A percentile compares a stretch with the other conserved stretches of the same genome.
Evolutionary conservation across 208 protist species (phyloP).

Genomic region (Trypanosoma mega): DNA sequence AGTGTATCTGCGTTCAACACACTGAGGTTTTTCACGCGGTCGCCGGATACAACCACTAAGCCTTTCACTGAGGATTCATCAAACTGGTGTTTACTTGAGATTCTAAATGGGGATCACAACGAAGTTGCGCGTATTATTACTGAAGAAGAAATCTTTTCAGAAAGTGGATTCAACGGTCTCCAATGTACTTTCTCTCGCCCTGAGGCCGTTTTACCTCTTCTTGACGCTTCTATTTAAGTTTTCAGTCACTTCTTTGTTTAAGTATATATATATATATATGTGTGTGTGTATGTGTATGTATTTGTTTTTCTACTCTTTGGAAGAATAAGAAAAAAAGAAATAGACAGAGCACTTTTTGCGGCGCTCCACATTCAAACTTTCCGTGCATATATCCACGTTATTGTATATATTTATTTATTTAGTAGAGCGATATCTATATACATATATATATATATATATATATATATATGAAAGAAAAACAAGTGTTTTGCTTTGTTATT

Average conservation of each 20-base stretch:
- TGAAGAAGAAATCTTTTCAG: slow-evolving; percentile 11
- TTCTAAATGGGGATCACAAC: slow-evolving; percentile 6
- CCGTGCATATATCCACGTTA: too few relatives aligned
- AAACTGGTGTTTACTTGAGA: slow-evolving; percentile 9
- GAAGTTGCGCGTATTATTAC: background rate
- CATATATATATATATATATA: too few relatives aligned
- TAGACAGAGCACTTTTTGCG: too few relatives aligned
- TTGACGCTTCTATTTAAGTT: slow-evolving; percentile 2
- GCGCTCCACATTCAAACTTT: too few relatives aligned
- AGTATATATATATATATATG: too few relatives aligned
- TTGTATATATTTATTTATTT: too few relatives aligned
- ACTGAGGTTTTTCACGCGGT: background rate
- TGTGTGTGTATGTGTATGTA: too few relatives aligned
- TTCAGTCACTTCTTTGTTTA: background rate
- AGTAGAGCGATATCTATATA: too few relatives aligned
- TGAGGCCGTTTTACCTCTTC: background rate
- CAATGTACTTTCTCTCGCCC: slow-evolving; percentile 3
- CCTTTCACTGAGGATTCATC: background rate
- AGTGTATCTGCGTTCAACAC: slow-evolving; percentile 3
- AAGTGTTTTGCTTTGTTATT: too few relatives aligned
- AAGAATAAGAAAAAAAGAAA: too few relatives aligned
- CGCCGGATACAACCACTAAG: background rate
- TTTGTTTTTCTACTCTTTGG: too few relatives aligned
- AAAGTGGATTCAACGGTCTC: slow-evolving; percentile 11
- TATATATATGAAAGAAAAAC: too few relatives aligned